Conservation (phyloP, 495 filamentous ascomycete genomes). For the Aspergillus sclerotiicarbonarius region DNA sequence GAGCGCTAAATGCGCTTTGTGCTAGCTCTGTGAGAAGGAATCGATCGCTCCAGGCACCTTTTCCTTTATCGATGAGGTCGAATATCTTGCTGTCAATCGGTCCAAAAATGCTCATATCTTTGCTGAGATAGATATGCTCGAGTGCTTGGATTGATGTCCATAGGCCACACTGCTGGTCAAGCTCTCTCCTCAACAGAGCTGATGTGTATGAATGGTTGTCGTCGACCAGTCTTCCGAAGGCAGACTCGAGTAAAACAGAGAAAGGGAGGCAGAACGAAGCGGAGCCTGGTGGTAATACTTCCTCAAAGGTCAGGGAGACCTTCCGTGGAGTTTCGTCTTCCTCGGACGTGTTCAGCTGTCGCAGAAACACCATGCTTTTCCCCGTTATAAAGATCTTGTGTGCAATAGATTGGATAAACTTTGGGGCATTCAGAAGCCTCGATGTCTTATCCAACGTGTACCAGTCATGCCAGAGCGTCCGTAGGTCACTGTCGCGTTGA, state of each 20-base stretch:
- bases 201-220: constrained; percentile 68
- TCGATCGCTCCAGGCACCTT: constrained; percentile 72
- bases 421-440: constrained; percentile 62
- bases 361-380: constrained; percentile 82
- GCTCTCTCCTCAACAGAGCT: constrained; percentile 56
- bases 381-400: constrained; percentile 78
- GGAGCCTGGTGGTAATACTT: constrained; percentile 45
- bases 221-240: constrained; percentile 70
- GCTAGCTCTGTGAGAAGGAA: constrained; percentile 79
- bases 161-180: constrained; percentile 70
- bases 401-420: constrained; percentile 66
- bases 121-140: constrained; percentile 68
- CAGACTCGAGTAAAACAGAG: constrained; percentile 63
- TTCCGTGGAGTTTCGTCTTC: constrained; percentile 26
- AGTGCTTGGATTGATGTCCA: constrained; percentile 64
- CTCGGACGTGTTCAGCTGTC: constrained; percentile 47
- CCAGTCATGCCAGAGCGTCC: constrained; percentile 72
- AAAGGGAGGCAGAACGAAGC: constrained; percentile 62
- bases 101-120: constrained; percentile 62
- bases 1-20: constrained; percentile 60
- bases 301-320: constrained; percentile 51
- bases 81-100: constrained; percentile 69
- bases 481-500: constrained; percentile 54
- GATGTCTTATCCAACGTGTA: constrained; percentile 59
- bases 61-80: constrained; percentile 68